Evolutionary conservation across 257 asterid species (phyloP), one percentile per base, ranked within the genome.

Genomic region (Lantana camara): DNA sequence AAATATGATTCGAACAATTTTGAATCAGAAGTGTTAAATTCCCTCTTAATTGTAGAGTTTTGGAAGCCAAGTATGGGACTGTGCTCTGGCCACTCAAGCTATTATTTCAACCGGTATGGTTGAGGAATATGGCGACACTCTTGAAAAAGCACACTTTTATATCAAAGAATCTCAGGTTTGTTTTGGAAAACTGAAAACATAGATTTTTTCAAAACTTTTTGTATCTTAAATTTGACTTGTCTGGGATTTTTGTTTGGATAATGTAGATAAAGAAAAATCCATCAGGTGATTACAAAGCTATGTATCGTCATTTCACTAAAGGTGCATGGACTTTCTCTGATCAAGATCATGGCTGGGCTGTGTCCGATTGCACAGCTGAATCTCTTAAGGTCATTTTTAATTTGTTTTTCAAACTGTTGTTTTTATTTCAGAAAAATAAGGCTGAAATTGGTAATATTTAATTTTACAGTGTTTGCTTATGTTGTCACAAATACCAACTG

Each of bases 251-350:
- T 7, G 16, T 44, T 63, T 66, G 34, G 23, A 5, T 20, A 58
- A 19, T 68, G 62, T 35, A 84, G 88, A 65, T 83, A 12, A 87
- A 90, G 76, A 73, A 78, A 23, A 87, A 87, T 35, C 89, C 91
- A 0, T 50, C 10, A 6, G 97, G 94, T 3, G 86, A 90, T 64
- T 85, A 57, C 74, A 78, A 17, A 46, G 57, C 72, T 32, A 82
- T 84, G 97, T 87, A 90, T 66, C 95, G 95, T 14, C 92, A 87
- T 38, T 77, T 83, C 55, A 79, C 88, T 0, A 87, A 85, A 79
- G 97, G 97, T 10, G 67, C 87, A 1, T 90, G 96, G 96, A 77
- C 95, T 45, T 90, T 90, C 75, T 85, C 95, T 9, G 96, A 87
- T 72, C 97, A 87, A 66, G 97, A 90, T 83, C 95, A 90, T 0